These are phyloP conservation scores for Lanzia echinophila DNA, from an alignment of 2,329 filamentous ascomycete species.

Conservation along the genomic window DNA sequence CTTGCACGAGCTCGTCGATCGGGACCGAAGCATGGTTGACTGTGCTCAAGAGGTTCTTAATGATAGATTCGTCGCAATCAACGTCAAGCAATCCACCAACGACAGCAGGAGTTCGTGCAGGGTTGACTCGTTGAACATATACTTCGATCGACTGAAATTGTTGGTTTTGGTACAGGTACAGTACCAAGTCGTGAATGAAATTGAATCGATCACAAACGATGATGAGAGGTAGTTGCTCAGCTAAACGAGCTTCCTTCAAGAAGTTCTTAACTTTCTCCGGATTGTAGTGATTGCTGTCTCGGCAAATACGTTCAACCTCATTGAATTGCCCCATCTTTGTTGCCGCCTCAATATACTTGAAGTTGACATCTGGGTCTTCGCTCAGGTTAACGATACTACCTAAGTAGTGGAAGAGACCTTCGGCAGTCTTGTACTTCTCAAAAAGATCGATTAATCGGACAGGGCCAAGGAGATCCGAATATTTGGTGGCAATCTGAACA, in stretches of 20 bases:
- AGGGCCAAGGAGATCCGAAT: conserved; percentile 89
- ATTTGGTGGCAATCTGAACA: conserved; percentile 94
- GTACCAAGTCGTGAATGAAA: conserved; percentile 92
- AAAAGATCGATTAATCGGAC: conserved; percentile 84
- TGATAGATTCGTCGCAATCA: conserved; percentile 93
- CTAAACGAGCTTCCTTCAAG: conserved; percentile 88
- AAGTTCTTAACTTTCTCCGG: conserved; percentile 94
- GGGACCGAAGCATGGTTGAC: conserved; percentile 81
- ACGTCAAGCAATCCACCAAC: conserved; percentile 92
- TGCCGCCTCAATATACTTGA: conserved; percentile 98
- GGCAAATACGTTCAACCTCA: conserved; percentile 94
- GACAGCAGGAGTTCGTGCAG: conserved; percentile 81
- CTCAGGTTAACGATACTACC: conserved; percentile 97
- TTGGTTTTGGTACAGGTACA: conserved; percentile 98
- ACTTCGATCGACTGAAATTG: conserved; percentile 98
- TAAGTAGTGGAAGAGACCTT: conserved; percentile 97
- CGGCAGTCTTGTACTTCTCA: conserved; percentile 94
- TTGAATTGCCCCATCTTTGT: conserved; percentile 89
- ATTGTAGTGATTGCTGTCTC: conserved; percentile 60
- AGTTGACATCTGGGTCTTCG: conserved; percentile 90
- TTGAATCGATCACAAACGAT: conserved; percentile 99
- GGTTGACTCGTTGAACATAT: conserved; percentile 96
- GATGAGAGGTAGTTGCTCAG: conserved; percentile 91
- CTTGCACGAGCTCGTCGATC: conserved; percentile 86
- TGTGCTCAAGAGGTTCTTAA: conserved; percentile 82